Evolutionary conservation across 148 eudicot species (phyloP).

Genomic region (Talinum fruticosum): DNA sequence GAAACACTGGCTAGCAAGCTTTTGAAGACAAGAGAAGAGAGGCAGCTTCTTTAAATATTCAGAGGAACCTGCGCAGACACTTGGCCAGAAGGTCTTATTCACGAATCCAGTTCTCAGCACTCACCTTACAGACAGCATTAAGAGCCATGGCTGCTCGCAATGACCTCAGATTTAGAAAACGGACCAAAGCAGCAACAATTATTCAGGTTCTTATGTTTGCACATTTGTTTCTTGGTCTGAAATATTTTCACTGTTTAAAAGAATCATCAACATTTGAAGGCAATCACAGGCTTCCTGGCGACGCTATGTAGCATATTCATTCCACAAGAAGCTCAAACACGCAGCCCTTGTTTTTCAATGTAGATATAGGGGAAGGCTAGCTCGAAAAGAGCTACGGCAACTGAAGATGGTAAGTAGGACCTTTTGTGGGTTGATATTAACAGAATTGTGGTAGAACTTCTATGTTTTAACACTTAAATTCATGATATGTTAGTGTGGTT

Average conservation of each 20-base stretch:
- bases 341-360: slow-evolving; percentile 67
- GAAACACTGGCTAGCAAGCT: slow-evolving; percentile 70
- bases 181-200: slow-evolving; percentile 54
- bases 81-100: slow-evolving; percentile 51
- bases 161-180: slow-evolving; percentile 62
- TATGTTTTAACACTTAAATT: background rate
- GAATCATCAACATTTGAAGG: slow-evolving; percentile 17
- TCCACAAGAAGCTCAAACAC: slow-evolving; percentile 66
- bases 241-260: background rate
- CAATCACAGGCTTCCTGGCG: slow-evolving; percentile 72
- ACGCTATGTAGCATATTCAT: slow-evolving; percentile 48
- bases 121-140: slow-evolving; percentile 65
- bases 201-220: slow-evolving; percentile 55
- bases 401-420: slow-evolving; percentile 67
- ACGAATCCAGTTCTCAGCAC: slow-evolving; percentile 41
- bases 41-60: slow-evolving; percentile 70
- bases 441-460: background rate
- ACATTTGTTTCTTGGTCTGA: slow-evolving; percentile 12
- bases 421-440: slow-evolving; percentile 5
- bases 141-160: slow-evolving; percentile 66
- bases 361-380: slow-evolving; percentile 75
- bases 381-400: slow-evolving; percentile 65
- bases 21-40: slow-evolving; percentile 56
- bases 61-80: slow-evolving; percentile 65
- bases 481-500: slow-evolving; percentile 1